Evolutionary conservation across 2,329 filamentous ascomycete species (phyloP).

Genomic region (Fusarium compactum): DNA sequence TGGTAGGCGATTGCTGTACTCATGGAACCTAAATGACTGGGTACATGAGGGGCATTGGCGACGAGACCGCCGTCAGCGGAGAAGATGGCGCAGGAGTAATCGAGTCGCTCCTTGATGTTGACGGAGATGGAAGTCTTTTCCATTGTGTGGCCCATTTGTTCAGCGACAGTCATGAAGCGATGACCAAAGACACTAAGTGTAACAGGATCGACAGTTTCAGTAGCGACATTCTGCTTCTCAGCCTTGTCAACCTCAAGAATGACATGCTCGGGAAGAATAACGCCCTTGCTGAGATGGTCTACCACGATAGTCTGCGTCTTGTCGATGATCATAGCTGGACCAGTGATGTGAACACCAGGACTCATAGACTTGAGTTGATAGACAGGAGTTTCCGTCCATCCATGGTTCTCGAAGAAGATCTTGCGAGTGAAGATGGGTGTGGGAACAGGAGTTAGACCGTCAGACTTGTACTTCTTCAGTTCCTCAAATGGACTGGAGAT

Average conservation of each 20-base stretch:
- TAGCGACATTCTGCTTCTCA: constrained; percentile 26
- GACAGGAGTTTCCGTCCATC: constrained; percentile 46
- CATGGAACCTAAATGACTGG: constrained; percentile 41
- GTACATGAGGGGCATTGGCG: constrained; percentile 39
- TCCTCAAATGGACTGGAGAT: constrained; percentile 45
- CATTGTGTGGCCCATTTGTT: constrained; percentile 82
- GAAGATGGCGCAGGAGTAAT: constrained; percentile 84
- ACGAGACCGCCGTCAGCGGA: constrained; percentile 65
- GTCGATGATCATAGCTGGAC: constrained; percentile 79
- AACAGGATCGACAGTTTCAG: constrained; percentile 73
- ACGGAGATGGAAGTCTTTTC: constrained; percentile 82
- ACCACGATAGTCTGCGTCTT: constrained; percentile 81
- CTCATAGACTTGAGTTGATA: constrained; percentile 42
- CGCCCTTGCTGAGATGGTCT: constrained; percentile 56
- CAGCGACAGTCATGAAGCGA: constrained; percentile 84
- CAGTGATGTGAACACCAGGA: constrained; percentile 50
- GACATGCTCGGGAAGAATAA: constrained; percentile 51
- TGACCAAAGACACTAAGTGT: constrained; percentile 81
- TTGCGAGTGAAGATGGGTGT: constrained; percentile 37
- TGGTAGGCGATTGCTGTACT: constrained; percentile 41
- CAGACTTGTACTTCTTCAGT: constrained; percentile 31
- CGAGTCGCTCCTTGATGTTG: constrained; percentile 82
- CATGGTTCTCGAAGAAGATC: constrained; percentile 45
- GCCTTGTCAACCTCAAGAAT: constrained; percentile 50
- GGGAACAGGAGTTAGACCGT: constrained; percentile 16